Base-by-base conservation (phyloP, 2,329 filamentous ascomycete genomes). In the Ophiostoma tasmaniense region DNA sequence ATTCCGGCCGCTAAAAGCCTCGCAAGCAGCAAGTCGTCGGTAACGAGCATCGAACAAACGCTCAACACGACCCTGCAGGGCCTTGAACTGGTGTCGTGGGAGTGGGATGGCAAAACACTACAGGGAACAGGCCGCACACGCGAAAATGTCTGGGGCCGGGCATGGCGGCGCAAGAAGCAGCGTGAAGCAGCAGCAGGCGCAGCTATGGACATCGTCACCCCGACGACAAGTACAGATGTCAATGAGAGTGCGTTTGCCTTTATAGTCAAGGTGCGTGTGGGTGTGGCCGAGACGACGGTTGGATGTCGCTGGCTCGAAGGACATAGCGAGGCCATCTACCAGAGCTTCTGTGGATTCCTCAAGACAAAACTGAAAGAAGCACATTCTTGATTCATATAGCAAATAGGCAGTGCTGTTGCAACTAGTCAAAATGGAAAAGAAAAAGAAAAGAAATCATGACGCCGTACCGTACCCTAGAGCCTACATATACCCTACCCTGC, bases 301-400 rank as follows among this genome's bases (percentile, higher is more conserved):
- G 73, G 78, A 4, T 81, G 90, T 68, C 82, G 90, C 39, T 96
- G 92, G 93, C 75, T 92, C 0, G 88, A 91, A 74, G 94, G 95
- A 0, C 81, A 83, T 6, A 90, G 96, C 73, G 81, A 85, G 22
- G 83, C 88, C 0, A 75, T 95, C 0, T 97, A 94, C 77, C 91
- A 96, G 79, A 97, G 93, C 76, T 92, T 99, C 72, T 90, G 88
- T 71, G 93, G 92, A 0, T 92, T 93, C 81, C 72, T 96, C 62
- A 90, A 88, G 77, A 81, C 85, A 45, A 85, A 83, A 70, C 68
- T 82, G 2, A 73, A 74, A 52, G 74, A 74, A 4, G 30, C 17
- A 1, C 2, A 28, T 14, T 5, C n/a, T 33, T 13, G 25, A 14
- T 62, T n/a, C 0, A 62, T 30, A 28, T 20, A 35, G 10, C 13